Conservation (phyloP, 106 monocot species). For the Triglochin maritima region DNA sequence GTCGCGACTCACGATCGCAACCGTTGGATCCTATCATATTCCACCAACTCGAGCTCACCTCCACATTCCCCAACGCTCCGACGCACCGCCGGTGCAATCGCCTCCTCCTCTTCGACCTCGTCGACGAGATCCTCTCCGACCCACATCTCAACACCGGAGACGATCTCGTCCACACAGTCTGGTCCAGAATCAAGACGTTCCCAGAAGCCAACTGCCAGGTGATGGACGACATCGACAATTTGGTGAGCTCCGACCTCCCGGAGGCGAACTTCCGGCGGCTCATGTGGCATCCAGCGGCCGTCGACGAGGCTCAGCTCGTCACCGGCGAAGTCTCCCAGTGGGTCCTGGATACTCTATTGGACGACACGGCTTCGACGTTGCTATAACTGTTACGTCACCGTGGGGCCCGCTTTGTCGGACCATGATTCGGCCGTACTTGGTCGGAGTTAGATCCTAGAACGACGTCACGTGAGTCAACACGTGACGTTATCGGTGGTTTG, state of each 20-base stretch:
- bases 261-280: slow-evolving; percentile 10
- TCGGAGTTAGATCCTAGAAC: too few species aligned
- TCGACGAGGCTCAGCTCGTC: slow-evolving; percentile 7
- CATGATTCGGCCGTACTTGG: too few species aligned
- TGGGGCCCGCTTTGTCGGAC: too few species aligned
- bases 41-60: slow-evolving; percentile 54
- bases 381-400: too few species aligned
- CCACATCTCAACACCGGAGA: slow-evolving; percentile 2
- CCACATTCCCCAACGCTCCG: slow-evolving; percentile 3
- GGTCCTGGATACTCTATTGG: too few species aligned
- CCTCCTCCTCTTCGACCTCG: slow-evolving; percentile 72
- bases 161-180: slow-evolving; percentile 2
- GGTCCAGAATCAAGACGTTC: slow-evolving; percentile 3
- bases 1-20: slow-evolving; percentile 38
- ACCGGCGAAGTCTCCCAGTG: not conserved
- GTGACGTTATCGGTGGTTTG: too few species aligned
- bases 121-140: slow-evolving; percentile 52
- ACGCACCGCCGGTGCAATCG: slow-evolving; percentile 66
- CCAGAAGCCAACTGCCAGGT: slow-evolving; percentile 5
- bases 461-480: too few species aligned
- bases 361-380: too few species aligned
- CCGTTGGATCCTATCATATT: slow-evolving; percentile 72
- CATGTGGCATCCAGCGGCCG: slow-evolving; percentile 9
- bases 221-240: slow-evolving; percentile 9
- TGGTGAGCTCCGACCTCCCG: slow-evolving; percentile 12